These are phyloP conservation scores for Aechmea fasciata DNA, from an alignment of 176 grass and related monocot species.

Conservation along the genomic window DNA sequence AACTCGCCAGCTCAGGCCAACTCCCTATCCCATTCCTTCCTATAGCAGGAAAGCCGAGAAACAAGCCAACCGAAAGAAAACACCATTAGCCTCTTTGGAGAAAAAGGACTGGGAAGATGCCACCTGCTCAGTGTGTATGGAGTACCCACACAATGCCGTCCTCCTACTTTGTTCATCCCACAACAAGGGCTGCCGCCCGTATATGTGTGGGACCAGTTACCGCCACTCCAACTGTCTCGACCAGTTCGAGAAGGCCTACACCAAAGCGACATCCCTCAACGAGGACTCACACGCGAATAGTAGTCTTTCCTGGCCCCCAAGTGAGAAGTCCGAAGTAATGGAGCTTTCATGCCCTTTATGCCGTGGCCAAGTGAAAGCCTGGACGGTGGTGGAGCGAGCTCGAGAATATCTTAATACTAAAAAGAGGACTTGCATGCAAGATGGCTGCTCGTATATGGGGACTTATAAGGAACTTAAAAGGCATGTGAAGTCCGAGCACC, in stretches of 20 bases:
- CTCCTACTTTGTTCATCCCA: slow-evolving; percentile 97
- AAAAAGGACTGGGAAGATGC: slow-evolving; percentile 97
- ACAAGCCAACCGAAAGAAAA: slow-evolving; percentile 42
- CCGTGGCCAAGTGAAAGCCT: slow-evolving; percentile 90
- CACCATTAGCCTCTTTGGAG: slow-evolving; percentile 26
- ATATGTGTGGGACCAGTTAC: slow-evolving; percentile 90
- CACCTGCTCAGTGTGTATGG: slow-evolving; percentile 94
- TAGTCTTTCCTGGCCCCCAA: slow-evolving; percentile 11
- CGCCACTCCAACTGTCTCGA: slow-evolving; percentile 91
- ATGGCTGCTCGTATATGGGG: slow-evolving; percentile 71
- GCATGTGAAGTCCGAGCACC: slow-evolving; percentile 77
- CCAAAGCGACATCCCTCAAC: slow-evolving; percentile 44
- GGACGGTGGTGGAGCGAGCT: slow-evolving; percentile 86
- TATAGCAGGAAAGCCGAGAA: slow-evolving; percentile 46
- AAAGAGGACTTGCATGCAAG: slow-evolving; percentile 88
- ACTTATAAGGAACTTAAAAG: slow-evolving; percentile 85
- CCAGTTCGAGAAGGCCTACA: slow-evolving; percentile 90
- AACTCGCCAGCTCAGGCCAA: slow-evolving; percentile 51
- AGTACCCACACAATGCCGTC: slow-evolving; percentile 88
- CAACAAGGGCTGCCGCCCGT: slow-evolving; percentile 90
- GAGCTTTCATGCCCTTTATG: slow-evolving; percentile 84
- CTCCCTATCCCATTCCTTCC: slow-evolving; percentile 70
- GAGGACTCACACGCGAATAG: slow-evolving; percentile 28
- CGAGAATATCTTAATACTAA: slow-evolving; percentile 79
- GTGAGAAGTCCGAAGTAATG: slow-evolving; percentile 41